phyloP scores from a whole-genome alignment of 352 stramenopile species.

The Globisporangium splendens region DNA sequence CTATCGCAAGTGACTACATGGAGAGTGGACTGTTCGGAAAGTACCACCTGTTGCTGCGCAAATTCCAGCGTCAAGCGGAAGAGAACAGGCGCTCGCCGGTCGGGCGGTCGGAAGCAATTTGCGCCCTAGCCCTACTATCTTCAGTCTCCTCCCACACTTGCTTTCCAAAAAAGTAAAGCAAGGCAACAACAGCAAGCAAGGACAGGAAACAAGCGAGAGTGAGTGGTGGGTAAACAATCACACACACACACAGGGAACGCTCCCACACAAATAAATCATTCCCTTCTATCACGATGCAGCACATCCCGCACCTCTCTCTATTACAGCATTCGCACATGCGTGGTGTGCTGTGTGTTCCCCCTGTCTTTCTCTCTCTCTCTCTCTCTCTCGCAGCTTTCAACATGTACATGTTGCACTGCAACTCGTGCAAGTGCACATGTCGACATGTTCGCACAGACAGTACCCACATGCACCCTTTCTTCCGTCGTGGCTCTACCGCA shows the following conservation, averaged over 20 bases:
- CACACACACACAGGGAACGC: neutral
- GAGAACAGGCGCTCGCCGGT: neutral
- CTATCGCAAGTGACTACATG: too few species aligned
- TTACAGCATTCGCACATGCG: too few species aligned
- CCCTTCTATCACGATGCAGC: neutral
- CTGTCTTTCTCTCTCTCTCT: too few species aligned
- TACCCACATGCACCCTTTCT: too few species aligned
- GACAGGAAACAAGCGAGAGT: neutral
- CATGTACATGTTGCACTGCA: too few species aligned
- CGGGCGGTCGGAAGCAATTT: neutral
- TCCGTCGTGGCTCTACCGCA: too few species aligned
- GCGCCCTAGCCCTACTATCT: neutral
- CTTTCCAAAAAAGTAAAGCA: neutral
- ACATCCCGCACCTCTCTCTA: neutral
- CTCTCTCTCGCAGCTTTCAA: too few species aligned
- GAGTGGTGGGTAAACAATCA: neutral
- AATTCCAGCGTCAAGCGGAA: neutral
- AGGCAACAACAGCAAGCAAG: neutral
- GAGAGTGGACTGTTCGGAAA: too few species aligned
- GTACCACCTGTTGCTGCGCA: neutral
- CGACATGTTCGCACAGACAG: too few species aligned
- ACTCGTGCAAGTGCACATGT: too few species aligned
- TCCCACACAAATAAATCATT: neutral
- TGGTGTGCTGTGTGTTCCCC: too few species aligned
- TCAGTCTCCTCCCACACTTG: neutral